phyloP scores from a whole-genome alignment of 176 grass and related monocot species.

The Dendrocalamus sinicus region DNA sequence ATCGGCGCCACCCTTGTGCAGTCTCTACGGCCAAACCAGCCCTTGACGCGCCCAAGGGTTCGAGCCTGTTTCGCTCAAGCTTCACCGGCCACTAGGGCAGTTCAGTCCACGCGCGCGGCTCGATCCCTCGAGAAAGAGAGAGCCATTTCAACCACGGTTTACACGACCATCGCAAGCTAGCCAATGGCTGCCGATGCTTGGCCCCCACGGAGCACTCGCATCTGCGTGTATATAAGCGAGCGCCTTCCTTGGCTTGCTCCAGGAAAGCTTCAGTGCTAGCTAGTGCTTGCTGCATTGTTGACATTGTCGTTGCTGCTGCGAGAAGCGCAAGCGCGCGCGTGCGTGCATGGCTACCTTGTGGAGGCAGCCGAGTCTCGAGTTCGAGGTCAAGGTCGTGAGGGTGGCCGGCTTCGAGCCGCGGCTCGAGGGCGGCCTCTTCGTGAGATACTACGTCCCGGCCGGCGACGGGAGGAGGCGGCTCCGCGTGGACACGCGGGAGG shows the following conservation, averaged over 20 bases:
- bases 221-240: constrained; percentile 30
- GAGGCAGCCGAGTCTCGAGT: constrained; percentile 38
- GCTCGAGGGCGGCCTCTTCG: constrained; percentile 41
- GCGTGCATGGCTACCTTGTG: constrained; percentile 21
- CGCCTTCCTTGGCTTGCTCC: not conserved
- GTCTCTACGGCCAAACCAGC: constrained; percentile 34
- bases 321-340: not conserved
- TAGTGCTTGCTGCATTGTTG: not conserved
- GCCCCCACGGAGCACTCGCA: not conserved
- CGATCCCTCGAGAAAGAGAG: constrained; percentile 35
- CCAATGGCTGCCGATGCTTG: not conserved
- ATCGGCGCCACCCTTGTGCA: not conserved
- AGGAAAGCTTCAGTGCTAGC: not conserved
- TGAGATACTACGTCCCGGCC: constrained; percentile 59
- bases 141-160: constrained; percentile 39
- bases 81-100: too few relatives aligned
- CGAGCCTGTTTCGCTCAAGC: not conserved
- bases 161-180: not conserved
- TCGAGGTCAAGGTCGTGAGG: constrained; percentile 54
- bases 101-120: not conserved
- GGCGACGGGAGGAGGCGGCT: constrained; percentile 54
- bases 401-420: constrained; percentile 20
- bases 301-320: not conserved
- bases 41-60: constrained; percentile 54
- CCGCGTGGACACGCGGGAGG: constrained; percentile 61